Evolutionary conservation across 148 eudicot genomes (phyloP).

Genomic region (Heliosperma pusillum): DNA sequence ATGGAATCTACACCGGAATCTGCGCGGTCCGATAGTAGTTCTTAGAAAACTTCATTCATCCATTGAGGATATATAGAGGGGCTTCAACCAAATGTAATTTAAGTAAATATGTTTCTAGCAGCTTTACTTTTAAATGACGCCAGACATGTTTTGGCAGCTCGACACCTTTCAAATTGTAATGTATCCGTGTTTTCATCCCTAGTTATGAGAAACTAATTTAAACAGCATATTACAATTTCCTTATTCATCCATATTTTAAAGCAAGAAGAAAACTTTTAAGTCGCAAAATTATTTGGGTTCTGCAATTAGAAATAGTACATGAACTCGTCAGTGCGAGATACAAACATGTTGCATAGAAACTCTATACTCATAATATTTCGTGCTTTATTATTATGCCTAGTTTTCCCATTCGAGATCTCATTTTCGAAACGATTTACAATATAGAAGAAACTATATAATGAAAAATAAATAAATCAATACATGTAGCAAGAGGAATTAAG

Average conservation of each 20-base stretch:
- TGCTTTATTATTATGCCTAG: no score
- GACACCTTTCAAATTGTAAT: background rate
- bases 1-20: slow-evolving; percentile 6
- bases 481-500: no score
- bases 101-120: background rate
- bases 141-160: background rate
- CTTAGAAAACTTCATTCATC: background rate
- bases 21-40: background rate
- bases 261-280: background rate
- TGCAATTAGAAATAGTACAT: background rate
- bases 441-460: no score
- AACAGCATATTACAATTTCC: background rate
- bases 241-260: background rate
- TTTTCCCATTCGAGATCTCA: no score
- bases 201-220: no score
- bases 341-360: no score
- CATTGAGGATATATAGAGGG: background rate
- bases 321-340: no score
- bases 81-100: background rate
- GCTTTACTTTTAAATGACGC: background rate
- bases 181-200: background rate
- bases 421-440: no score
- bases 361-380: no score
- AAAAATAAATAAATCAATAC: no score
- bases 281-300: background rate